Conservation (phyloP, 805 yeast genomes). For the Saccharomycopsis sp. region DNA sequence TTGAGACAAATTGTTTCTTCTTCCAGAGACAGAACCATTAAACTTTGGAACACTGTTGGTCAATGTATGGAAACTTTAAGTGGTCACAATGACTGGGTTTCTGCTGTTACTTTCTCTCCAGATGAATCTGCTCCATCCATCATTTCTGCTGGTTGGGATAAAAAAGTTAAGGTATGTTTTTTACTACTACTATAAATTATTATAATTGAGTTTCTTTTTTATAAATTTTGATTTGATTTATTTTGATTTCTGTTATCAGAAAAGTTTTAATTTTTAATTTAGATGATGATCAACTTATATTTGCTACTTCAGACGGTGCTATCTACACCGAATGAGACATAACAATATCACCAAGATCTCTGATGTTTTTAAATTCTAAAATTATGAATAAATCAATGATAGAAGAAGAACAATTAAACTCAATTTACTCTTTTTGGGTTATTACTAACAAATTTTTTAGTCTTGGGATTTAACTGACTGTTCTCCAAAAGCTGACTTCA, state of each 20-base stretch:
- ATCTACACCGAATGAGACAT: constrained; percentile 88
- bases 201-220: constrained; percentile 1
- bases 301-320: constrained; percentile 99
- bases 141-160: constrained; percentile 98
- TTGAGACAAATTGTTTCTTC: constrained; percentile 98
- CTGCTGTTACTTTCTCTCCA: constrained; percentile 96
- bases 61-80: constrained; percentile 88
- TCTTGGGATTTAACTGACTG: constrained; percentile 88
- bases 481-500: constrained; percentile 87
- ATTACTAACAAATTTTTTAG: constrained; percentile 31
- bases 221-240: constrained; percentile 2
- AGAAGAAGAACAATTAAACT: no score
- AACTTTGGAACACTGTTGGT: constrained; percentile 99
- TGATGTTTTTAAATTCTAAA: no score
- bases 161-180: constrained; percentile 93
- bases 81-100: constrained; percentile 99
- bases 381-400: no score
- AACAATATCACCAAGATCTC: constrained; percentile 96
- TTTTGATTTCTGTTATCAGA: constrained; percentile 8
- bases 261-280: constrained; percentile 16
- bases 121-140: constrained; percentile 58
- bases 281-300: constrained; percentile 74
- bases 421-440: no score
- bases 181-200: no score
- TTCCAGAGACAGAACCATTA: constrained; percentile 95